phyloP scores from a whole-genome alignment of 768 basidiomycete genomes.

The Auricularia heimuer region DNA sequence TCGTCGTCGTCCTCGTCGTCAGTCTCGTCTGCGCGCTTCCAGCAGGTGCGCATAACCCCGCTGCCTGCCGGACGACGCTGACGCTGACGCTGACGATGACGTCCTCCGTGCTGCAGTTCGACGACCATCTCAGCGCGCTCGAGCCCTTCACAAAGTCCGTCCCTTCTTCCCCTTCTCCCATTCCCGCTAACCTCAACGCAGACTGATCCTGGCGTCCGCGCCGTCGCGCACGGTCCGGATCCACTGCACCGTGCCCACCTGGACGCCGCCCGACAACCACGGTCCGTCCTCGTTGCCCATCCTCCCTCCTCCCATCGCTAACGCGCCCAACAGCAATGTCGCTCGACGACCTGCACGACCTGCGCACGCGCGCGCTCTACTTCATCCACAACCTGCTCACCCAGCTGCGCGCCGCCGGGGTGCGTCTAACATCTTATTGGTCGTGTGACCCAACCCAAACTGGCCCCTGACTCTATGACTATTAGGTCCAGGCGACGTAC shows the following conservation, averaged over 20 bases:
- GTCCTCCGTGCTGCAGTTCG: slow-evolving; percentile 28
- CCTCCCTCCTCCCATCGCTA: not conserved
- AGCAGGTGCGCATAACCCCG: too few species aligned
- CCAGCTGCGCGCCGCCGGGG: slow-evolving; percentile 50
- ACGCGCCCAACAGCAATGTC: slow-evolving; percentile 38
- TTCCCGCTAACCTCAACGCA: slow-evolving; percentile 14
- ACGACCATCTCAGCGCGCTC: slow-evolving; percentile 45
- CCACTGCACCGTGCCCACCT: slow-evolving; percentile 60
- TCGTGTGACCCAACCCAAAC: not conserved
- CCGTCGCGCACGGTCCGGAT: slow-evolving; percentile 43
- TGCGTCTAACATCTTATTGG: slow-evolving; percentile 23
- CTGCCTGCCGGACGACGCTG: too few species aligned
- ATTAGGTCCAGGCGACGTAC: slow-evolving; percentile 53
- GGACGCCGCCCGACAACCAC: slow-evolving; percentile 45
- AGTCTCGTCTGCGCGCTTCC: too few species aligned
- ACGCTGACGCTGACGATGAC: too few species aligned
- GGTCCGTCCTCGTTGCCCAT: slow-evolving; percentile 32
- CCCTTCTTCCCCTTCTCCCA: not conserved
- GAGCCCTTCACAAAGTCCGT: slow-evolving; percentile 52
- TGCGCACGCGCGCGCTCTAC: slow-evolving; percentile 48
- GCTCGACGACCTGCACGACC: slow-evolving; percentile 57
- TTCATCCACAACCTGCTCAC: slow-evolving; percentile 58
- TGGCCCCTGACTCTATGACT: slow-evolving; percentile 7
- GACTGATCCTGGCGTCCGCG: slow-evolving; percentile 32
- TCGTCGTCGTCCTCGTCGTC: too few species aligned